Conservation (phyloP, 2,329 filamentous ascomycete species). For the Zopfia rhizophila region DNA sequence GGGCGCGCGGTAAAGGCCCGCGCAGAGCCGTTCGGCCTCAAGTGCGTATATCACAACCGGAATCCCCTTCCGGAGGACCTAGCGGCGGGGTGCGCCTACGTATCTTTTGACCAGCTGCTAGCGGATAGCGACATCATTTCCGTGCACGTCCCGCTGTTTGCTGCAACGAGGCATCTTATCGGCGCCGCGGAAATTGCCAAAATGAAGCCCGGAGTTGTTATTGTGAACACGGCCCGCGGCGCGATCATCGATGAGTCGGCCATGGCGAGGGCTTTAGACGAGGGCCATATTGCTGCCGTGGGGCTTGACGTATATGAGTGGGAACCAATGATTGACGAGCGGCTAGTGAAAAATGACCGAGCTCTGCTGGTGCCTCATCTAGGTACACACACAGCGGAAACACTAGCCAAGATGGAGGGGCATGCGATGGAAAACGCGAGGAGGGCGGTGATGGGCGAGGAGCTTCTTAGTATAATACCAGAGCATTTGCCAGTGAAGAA, state of each 20-base stretch:
- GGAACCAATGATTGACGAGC: constrained; percentile 59
- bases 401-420: too few relatives aligned
- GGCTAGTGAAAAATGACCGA: constrained; percentile 54
- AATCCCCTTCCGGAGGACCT: constrained; percentile 44
- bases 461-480: too few relatives aligned
- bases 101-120: constrained; percentile 57
- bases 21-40: constrained; percentile 57
- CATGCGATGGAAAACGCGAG: too few relatives aligned
- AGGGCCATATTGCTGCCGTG: constrained; percentile 59
- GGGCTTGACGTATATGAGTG: constrained; percentile 64
- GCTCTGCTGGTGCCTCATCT: constrained; percentile 65
- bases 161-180: constrained; percentile 59
- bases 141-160: constrained; percentile 61
- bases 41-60: constrained; percentile 58
- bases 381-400: constrained; percentile 65
- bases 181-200: constrained; percentile 54
- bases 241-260: constrained; percentile 63
- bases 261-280: constrained; percentile 58
- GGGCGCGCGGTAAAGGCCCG: constrained; percentile 54
- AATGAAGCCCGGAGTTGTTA: constrained; percentile 61
- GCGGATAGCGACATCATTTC: constrained; percentile 55
- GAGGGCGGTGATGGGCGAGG: too few relatives aligned
- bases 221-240: constrained; percentile 65
- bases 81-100: constrained; percentile 49
- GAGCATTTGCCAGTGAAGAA: too few relatives aligned